Percentiles rank a stretch among this genome's conserved stretches.
Conservation (phyloP, 2,329 filamentous ascomycete genomes). For the Xylaria polymorpha region DNA sequence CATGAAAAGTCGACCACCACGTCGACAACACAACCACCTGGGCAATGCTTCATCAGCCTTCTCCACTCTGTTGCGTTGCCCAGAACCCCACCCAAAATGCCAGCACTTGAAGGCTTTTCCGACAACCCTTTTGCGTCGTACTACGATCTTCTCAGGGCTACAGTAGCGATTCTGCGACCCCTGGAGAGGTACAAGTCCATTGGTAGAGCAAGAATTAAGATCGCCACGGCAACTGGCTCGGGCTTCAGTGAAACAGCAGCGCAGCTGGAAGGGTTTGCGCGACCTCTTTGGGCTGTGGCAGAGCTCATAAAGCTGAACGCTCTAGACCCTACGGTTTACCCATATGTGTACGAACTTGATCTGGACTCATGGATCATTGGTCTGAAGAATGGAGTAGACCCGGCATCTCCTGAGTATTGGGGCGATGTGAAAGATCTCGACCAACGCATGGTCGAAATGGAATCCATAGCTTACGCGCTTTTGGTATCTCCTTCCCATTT, state of each 20-base stretch:
- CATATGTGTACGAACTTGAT: not conserved
- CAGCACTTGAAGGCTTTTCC: not conserved
- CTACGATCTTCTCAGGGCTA: not conserved
- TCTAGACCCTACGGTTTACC: not conserved
- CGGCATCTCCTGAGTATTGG: slow-evolving; percentile 1
- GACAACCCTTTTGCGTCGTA: not conserved
- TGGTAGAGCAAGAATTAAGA: not conserved
- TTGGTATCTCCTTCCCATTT: not conserved
- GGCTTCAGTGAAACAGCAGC: slow-evolving; percentile 10
- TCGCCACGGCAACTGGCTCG: not conserved
- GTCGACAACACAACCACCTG: not conserved
- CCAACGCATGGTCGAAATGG: slow-evolving; percentile 8
- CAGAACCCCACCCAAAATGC: not conserved
- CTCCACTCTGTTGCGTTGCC: not conserved
- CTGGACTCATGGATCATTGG: not conserved
- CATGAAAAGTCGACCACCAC: not conserved
- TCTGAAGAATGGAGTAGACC: not conserved
- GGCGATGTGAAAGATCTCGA: not conserved
- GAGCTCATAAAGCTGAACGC: not conserved
- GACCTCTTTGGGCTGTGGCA: slow-evolving; percentile 3
- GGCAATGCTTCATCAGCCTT: not conserved
- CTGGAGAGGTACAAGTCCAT: not conserved
- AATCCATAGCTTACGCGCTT: slow-evolving; percentile 6
- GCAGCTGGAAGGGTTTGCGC: not conserved
- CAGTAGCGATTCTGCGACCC: not conserved